Percentiles rank a stretch among this genome's conserved stretches.
phyloP scores from a whole-genome alignment of 2,329 filamentous ascomycete species.

The Fulvia fulva region DNA sequence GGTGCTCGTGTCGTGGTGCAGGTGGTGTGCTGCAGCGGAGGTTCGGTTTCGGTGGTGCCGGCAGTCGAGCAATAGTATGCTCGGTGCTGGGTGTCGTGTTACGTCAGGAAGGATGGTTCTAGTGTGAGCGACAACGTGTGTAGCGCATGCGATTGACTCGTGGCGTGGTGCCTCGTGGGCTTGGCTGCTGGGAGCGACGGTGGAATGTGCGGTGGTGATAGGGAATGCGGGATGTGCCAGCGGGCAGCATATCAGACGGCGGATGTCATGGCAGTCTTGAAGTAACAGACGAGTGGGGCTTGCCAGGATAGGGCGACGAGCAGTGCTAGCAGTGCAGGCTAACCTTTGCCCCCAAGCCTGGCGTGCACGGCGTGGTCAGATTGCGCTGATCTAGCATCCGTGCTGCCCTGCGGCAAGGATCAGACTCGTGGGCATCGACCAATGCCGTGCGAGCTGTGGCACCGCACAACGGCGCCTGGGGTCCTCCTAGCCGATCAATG shows the following conservation, averaged over 20 bases:
- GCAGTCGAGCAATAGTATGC: background rate
- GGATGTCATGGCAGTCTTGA: conserved; percentile 19
- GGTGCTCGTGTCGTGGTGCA: background rate
- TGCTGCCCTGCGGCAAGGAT: conserved; percentile 13
- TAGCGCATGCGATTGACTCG: conserved; percentile 19
- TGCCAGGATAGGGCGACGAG: conserved; percentile 10
- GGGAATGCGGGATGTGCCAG: conserved; percentile 21
- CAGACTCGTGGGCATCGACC: conserved; percentile 19
- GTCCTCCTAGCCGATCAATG: background rate
- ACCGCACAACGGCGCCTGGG: background rate
- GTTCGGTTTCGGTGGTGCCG: background rate
- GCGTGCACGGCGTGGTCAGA: conserved; percentile 12
- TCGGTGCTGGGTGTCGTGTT: conserved; percentile 5
- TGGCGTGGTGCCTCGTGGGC: conserved; percentile 13
- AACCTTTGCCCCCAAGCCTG: conserved; percentile 2
- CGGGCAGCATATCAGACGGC: conserved; percentile 16
- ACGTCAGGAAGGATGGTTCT: conserved; percentile 18
- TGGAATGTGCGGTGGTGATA: conserved; percentile 11
- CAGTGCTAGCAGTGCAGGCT: background rate
- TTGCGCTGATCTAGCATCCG: conserved; percentile 15
- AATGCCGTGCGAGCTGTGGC: conserved; percentile 7
- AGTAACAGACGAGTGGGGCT: conserved; percentile 18
- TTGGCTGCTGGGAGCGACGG: conserved; percentile 6
- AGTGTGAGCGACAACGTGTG: background rate
- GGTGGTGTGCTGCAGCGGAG: conserved; percentile 3